Evolutionary conservation across 2,329 filamentous ascomycete species (phyloP), one percentile per base, ranked within the genome.

Genomic region (Pestalotiopsis sp.): DNA sequence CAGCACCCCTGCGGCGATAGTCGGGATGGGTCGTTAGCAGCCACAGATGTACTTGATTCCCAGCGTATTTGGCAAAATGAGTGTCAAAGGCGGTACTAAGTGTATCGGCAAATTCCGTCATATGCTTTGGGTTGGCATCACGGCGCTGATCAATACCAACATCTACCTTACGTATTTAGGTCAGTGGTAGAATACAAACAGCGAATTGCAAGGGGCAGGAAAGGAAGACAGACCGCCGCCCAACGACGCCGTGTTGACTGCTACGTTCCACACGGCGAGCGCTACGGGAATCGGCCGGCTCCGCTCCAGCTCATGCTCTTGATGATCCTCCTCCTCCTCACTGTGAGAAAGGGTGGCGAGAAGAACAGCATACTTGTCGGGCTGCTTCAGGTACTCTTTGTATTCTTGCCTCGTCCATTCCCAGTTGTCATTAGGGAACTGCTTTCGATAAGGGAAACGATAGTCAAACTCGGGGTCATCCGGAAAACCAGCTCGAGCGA

Each of bases 391-490:
- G 38, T 69, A 70, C n/a, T 67, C 69, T 64, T 52, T 61, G 60
- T 71, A 71, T 58, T 71, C 70, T n/a, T 66, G 65, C n/a, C 60
- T 5, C 38, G 69, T 67, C 69, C 69, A 71, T 39, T 62, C 65
- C n/a, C 69, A 67, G 65, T 70, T 65, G 60, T 71, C 69, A 6
- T 68, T 69, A 1, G 69, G 69, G 39, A 60, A 68, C 14, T 69
- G 11, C 5, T 45, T n/a, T 45, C 70, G 68, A 58, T 70, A 41
- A 3, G 70, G 70, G 27, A 71, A 70, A 27, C 69, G 62, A 41
- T 71, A 71, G 45, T 71, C 39, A 64, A 70, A 71, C 14, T 70
- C 64, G 45, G 70, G 70, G 52, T 70, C 70, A 49, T 68, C 70
- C 7, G 67, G 63, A 58, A 71, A 70, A 39, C 67, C 69, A 49